A percentile compares a stretch with the other conserved stretches of the same genome.
Evolutionary conservation across 495 filamentous ascomycete genomes (phyloP).

Genomic region (Penicillium argentinense): DNA sequence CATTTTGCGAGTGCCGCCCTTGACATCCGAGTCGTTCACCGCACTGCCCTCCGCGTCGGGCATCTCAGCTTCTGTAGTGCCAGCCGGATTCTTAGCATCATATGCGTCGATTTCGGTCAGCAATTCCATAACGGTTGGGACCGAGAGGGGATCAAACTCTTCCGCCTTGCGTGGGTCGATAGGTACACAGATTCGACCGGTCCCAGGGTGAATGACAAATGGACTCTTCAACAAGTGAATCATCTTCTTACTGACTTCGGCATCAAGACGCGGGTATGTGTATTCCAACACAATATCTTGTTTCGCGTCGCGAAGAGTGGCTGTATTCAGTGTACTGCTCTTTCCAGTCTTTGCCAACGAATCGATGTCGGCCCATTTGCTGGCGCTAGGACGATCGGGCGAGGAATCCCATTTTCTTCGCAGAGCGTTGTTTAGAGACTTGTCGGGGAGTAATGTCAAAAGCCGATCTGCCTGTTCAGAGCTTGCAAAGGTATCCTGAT

Average conservation of each 20-base stretch:
- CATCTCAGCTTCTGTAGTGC: constrained; percentile 28
- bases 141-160: constrained; percentile 79
- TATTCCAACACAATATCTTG: constrained; percentile 95
- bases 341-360: constrained; percentile 71
- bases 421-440: constrained; percentile 67
- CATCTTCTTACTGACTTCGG: constrained; percentile 93
- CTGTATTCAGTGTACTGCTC: constrained; percentile 61
- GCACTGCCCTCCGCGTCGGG: constrained; percentile 42
- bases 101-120: constrained; percentile 80
- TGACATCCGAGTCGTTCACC: constrained; percentile 34
- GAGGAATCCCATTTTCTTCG: constrained; percentile 87
- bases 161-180: constrained; percentile 72
- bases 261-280: constrained; percentile 96
- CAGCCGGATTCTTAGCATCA: constrained; percentile 44
- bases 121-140: constrained; percentile 82
- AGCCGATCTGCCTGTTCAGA: constrained; percentile 68
- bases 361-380: constrained; percentile 95
- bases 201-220: constrained; percentile 94
- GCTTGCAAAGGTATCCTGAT: constrained; percentile 82
- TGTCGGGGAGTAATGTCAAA: constrained; percentile 76
- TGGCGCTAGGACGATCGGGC: constrained; percentile 67
- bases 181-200: constrained; percentile 91
- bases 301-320: constrained; percentile 78
- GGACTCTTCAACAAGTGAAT: constrained; percentile 96
- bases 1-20: constrained; percentile 46